A percentile compares a stretch with the other conserved stretches of the same genome.
Conservation (phyloP, 2,329 filamentous ascomycete species). For the Hypoxylon sp. region DNA sequence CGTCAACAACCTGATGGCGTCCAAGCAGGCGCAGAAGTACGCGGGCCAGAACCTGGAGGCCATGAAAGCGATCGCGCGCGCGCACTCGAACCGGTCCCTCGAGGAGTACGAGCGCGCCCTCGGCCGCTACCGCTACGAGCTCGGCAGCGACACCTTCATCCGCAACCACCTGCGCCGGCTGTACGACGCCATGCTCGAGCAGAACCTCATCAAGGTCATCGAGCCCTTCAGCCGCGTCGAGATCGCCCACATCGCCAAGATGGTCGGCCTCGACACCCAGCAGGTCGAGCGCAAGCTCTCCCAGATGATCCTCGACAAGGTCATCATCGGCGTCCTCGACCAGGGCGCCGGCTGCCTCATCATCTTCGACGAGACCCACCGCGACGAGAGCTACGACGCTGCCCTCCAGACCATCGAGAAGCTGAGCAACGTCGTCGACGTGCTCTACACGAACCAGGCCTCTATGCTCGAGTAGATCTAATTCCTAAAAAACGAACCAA, state of each 20-base stretch:
- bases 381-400: conserved; percentile 93
- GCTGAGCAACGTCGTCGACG: conserved; percentile 95
- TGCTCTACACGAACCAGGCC: conserved; percentile 97
- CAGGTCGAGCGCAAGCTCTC: conserved; percentile 98
- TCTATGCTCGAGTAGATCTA: conserved; percentile 84
- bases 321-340: conserved; percentile 96
- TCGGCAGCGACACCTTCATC: conserved; percentile 95
- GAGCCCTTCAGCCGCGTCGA: conserved; percentile 98
- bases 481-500: no score
- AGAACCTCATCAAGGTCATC: conserved; percentile 99
- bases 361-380: conserved; percentile 93
- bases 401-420: conserved; percentile 96
- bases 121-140: conserved; percentile 89
- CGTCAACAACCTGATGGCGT: conserved; percentile 92
- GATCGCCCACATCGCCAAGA: conserved; percentile 95
- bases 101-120: conserved; percentile 97
- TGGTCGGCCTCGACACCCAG: conserved; percentile 94
- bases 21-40: conserved; percentile 97
- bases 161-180: conserved; percentile 94
- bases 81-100: conserved; percentile 93
- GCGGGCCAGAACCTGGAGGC: conserved; percentile 95
- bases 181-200: conserved; percentile 98
- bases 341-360: conserved; percentile 98
- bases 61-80: conserved; percentile 98
- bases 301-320: conserved; percentile 99